phyloP scores from a whole-genome alignment of 768 basidiomycete genomes.

The Xerocomus brunneocitrinus region DNA sequence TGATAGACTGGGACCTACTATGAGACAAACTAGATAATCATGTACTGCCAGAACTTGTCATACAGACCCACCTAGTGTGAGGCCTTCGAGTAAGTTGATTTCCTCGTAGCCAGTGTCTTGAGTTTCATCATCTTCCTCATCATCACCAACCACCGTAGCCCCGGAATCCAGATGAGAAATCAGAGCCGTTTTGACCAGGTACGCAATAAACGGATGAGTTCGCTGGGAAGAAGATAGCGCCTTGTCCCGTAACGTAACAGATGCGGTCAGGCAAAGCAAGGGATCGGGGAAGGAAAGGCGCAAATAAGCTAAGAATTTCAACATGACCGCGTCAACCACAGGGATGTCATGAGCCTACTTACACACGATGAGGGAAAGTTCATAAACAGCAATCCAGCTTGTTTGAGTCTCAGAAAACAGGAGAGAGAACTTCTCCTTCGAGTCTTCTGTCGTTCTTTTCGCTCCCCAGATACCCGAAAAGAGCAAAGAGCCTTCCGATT shows the following conservation, averaged over 20 bases:
- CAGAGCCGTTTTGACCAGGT: conserved; percentile 15
- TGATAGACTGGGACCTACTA: conserved; percentile 44
- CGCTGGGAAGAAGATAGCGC: conserved; percentile 46
- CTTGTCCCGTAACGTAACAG: conserved; percentile 83
- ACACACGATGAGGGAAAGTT: conserved; percentile 76
- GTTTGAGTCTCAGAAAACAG: conserved; percentile 58
- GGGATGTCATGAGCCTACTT: conserved; percentile 30
- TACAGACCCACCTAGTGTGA: conserved; percentile 51
- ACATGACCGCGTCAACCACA: not conserved
- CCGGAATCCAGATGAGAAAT: conserved; percentile 11
- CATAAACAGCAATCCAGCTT: conserved; percentile 78
- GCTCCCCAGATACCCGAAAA: conserved; percentile 70
- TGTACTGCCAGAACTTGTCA: not conserved
- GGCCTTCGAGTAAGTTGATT: conserved; percentile 61
- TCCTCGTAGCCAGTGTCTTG: conserved; percentile 55
- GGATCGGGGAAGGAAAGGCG: conserved; percentile 67
- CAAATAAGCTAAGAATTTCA: conserved; percentile 56
- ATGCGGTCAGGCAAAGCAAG: conserved; percentile 77
- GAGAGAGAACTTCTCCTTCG: conserved; percentile 56
- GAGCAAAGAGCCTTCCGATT: conserved; percentile 72
- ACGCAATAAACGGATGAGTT: conserved; percentile 31
- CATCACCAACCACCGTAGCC: not conserved
- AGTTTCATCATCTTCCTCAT: conserved; percentile 32
- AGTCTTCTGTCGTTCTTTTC: conserved; percentile 43
- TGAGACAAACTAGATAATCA: not conserved